A percentile compares a stretch with the other conserved stretches of the same genome.
Evolutionary conservation across 2,329 filamentous ascomycete genomes (phyloP).

Genomic region (Fusarium keratoplasticum): DNA sequence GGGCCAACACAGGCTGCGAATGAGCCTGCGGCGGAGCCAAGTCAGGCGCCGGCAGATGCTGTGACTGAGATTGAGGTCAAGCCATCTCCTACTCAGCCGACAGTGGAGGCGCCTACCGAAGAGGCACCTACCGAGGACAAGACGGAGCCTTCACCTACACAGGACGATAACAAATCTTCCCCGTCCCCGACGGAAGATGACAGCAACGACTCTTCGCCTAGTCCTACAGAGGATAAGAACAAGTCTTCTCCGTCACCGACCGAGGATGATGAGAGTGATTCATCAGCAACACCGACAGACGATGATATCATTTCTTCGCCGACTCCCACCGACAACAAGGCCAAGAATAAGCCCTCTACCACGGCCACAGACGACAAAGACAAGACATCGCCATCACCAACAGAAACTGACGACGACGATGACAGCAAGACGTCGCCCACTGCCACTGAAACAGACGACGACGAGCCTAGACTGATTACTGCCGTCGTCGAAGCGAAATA

Average conservation of each 20-base stretch:
- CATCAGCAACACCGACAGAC: neutral
- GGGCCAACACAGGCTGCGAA: neutral
- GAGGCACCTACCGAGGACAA: neutral
- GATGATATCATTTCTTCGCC: neutral
- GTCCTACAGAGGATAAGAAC: neutral
- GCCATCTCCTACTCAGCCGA: neutral
- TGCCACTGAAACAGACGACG: neutral
- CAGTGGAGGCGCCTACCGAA: neutral
- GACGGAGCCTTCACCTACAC: neutral
- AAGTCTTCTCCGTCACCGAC: neutral
- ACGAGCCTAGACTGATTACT: constrained; percentile 9
- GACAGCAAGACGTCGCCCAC: neutral
- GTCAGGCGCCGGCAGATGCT: neutral
- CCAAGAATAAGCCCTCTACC: neutral
- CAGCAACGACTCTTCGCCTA: neutral
- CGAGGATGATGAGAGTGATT: neutral
- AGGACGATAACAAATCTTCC: neutral
- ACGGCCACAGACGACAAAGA: neutral
- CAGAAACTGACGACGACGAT: neutral
- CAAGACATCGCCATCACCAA: neutral
- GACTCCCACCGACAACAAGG: neutral
- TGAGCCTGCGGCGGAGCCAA: neutral
- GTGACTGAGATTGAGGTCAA: neutral
- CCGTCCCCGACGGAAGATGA: neutral
- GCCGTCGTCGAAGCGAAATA: constrained; percentile 25